Evolutionary conservation across 306 rosid species (phyloP).

Genomic region (Quercus parvula): DNA sequence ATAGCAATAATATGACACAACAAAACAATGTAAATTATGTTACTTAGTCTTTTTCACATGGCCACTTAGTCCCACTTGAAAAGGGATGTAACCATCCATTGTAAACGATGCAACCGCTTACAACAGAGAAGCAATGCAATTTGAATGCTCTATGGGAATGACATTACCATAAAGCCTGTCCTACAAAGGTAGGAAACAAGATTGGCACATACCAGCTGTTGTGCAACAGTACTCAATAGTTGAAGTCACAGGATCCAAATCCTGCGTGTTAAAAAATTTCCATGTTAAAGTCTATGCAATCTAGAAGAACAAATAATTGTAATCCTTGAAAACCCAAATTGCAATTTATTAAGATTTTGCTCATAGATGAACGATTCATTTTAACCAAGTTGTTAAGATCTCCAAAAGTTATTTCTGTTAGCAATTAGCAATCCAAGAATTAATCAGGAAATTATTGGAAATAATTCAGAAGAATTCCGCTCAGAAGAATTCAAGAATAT

Average conservation of each 20-base stretch:
- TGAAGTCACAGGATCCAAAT: constrained; percentile 77
- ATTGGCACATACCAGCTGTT: constrained; percentile 73
- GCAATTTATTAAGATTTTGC: not conserved
- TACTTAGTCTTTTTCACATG: too few relatives aligned
- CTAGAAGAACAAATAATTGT: constrained; percentile 3
- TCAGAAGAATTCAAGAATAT: too few relatives aligned
- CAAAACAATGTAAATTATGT: too few relatives aligned
- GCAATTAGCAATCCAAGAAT: too few relatives aligned
- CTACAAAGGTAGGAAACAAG: constrained; percentile 22
- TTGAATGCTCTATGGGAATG: constrained; percentile 1
- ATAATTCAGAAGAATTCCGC: too few relatives aligned
- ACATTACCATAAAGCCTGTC: constrained; percentile 6
- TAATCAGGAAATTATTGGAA: too few relatives aligned
- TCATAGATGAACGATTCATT: not conserved
- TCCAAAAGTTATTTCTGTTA: too few relatives aligned
- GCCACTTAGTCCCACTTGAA: too few relatives aligned
- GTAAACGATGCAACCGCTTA: constrained; percentile 3
- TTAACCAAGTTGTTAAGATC: too few relatives aligned
- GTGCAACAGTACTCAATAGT: constrained; percentile 73
- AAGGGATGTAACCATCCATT: not conserved
- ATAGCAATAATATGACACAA: too few relatives aligned
- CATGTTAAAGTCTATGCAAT: not conserved
- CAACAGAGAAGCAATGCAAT: not conserved
- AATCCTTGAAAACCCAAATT: not conserved
- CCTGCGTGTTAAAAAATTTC: constrained; percentile 44